Evolutionary conservation across 2,329 filamentous ascomycete species (phyloP).

Genomic region (Talaromyces piceae): DNA sequence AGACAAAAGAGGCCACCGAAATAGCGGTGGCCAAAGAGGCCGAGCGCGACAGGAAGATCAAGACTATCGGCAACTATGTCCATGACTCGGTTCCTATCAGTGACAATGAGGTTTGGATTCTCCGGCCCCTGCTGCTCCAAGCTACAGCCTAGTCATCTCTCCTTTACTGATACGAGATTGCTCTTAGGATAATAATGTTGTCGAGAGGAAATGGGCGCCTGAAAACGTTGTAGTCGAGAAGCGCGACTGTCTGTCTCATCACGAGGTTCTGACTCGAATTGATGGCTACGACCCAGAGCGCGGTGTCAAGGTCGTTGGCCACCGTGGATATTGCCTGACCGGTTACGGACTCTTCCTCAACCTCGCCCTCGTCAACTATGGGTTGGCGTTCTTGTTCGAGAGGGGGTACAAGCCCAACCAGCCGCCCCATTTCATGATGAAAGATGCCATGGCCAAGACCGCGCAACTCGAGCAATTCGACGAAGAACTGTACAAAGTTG

Average conservation of each 20-base stretch:
- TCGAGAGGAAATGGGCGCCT: conserved; percentile 73
- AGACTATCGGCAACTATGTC: conserved; percentile 83
- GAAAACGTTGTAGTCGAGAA: conserved; percentile 67
- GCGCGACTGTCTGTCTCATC: conserved; percentile 75
- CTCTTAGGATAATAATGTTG: conserved; percentile 64
- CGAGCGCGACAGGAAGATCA: conserved; percentile 67
- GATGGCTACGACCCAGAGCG: conserved; percentile 91
- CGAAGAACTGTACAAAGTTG: conserved; percentile 95
- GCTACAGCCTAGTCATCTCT: too few relatives aligned
- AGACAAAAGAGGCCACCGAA: conserved; percentile 74
- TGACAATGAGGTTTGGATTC: conserved; percentile 64
- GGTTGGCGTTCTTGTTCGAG: conserved; percentile 75
- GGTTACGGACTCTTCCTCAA: conserved; percentile 88
- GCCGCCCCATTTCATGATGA: conserved; percentile 89
- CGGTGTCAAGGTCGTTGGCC: conserved; percentile 87
- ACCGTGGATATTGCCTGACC: conserved; percentile 87
- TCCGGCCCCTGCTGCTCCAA: too few relatives aligned
- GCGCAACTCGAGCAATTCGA: conserved; percentile 96
- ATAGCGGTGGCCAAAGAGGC: conserved; percentile 67
- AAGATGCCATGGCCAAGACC: conserved; percentile 95
- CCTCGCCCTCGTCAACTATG: conserved; percentile 91
- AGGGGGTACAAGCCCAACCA: conserved; percentile 78
- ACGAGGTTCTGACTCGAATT: conserved; percentile 81
- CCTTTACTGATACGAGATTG: too few relatives aligned
- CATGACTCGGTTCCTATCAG: conserved; percentile 79